These are phyloP conservation scores for Saprolegnia parasitica DNA, from an alignment of 352 stramenopile species.

Conservation along the genomic window DNA sequence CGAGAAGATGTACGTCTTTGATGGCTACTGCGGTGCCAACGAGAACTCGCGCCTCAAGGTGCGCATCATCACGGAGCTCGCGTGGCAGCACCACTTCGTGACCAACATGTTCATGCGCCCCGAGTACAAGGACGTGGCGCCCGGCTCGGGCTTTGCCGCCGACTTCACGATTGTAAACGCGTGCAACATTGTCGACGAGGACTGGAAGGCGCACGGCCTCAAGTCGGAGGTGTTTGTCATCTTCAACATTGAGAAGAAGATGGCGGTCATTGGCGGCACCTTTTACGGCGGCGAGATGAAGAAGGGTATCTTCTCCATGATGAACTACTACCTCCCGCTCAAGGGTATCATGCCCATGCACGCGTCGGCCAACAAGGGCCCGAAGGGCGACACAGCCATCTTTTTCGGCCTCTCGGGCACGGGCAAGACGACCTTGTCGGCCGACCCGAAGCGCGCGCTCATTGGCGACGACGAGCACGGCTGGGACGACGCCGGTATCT, in stretches of 20 bases:
- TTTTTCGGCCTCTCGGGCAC: constrained; percentile 78
- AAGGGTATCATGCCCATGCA: constrained; percentile 63
- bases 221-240: constrained; percentile 60
- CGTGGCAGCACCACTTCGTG: constrained; percentile 63
- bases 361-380: constrained; percentile 54
- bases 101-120: constrained; percentile 71
- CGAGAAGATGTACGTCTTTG: constrained; percentile 59
- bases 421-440: constrained; percentile 87
- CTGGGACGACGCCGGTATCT: constrained; percentile 83
- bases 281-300: constrained; percentile 70
- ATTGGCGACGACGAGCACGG: constrained; percentile 91
- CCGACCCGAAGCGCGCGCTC: constrained; percentile 83
- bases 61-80: constrained; percentile 52
- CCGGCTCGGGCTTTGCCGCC: constrained; percentile 37
- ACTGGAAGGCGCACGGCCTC: constrained; percentile 49
- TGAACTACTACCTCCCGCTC: constrained; percentile 62
- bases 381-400: constrained; percentile 43
- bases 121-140: constrained; percentile 47
- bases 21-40: constrained; percentile 58
- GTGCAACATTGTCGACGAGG: constrained; percentile 53
- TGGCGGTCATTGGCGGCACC: constrained; percentile 57
- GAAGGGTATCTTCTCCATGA: constrained; percentile 69
- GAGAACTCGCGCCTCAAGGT: constrained; percentile 54
- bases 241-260: constrained; percentile 64
- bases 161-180: constrained; percentile 69